Conservation (phyloP, 345 rosid genomes). For the Zanthoxylum bungeanum region DNA sequence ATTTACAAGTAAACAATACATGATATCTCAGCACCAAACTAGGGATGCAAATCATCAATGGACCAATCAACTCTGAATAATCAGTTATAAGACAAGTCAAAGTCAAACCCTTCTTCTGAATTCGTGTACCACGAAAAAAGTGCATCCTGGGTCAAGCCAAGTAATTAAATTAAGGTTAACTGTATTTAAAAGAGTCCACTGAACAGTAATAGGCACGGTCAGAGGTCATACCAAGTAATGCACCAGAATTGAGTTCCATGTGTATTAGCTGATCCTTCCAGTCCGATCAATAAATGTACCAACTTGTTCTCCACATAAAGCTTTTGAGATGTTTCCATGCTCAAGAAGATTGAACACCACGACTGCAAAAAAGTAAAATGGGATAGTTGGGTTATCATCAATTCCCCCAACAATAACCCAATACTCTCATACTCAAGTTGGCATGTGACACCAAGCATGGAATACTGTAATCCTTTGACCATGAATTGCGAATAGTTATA, state of each 20-base stretch:
- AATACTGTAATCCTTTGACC: background rate
- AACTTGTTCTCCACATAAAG: conserved; percentile 45
- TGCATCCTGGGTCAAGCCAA: background rate
- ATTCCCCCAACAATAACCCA: background rate
- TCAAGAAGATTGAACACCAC: conserved; percentile 43
- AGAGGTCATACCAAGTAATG: conserved; percentile 18
- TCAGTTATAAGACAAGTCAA: background rate
- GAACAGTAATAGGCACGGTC: background rate
- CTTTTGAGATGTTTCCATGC: conserved; percentile 45
- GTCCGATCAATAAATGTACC: conserved; percentile 45
- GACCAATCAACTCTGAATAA: background rate
- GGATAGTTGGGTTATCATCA: background rate
- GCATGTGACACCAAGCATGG: background rate
- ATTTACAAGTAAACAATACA: no score
- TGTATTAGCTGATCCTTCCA: conserved; percentile 10
- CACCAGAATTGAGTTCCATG: no score
- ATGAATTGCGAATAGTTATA: background rate
- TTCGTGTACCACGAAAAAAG: background rate
- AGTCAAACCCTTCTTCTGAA: conserved; percentile 4
- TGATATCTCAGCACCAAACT: background rate
- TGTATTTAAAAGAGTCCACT: background rate
- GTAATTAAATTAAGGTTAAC: background rate
- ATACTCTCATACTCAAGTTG: background rate
- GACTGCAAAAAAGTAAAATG: conserved; percentile 22
- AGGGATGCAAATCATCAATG: background rate